Conservation (phyloP, 805 yeast genomes). For the Saccharomycopsis javanensis region DNA sequence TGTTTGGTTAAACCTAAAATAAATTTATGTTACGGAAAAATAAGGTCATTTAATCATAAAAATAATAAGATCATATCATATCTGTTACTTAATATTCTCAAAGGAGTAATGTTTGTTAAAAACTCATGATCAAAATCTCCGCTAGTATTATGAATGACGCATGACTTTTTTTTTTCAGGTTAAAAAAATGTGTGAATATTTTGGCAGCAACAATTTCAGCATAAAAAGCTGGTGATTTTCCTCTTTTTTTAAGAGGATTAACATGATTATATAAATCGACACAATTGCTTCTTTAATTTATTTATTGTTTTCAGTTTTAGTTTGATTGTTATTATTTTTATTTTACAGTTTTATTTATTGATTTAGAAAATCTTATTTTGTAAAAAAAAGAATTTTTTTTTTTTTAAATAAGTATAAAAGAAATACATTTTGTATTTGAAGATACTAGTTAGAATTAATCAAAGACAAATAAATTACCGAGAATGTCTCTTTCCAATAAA, state of each 20-base stretch:
- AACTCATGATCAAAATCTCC: background rate
- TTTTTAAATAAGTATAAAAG: too few relatives aligned
- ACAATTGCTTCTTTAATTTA: too few relatives aligned
- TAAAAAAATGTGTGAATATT: background rate
- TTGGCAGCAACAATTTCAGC: background rate
- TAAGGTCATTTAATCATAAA: too few relatives aligned
- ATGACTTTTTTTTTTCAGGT: constrained; percentile 2
- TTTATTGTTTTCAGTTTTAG: background rate
- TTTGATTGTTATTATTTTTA: too few relatives aligned
- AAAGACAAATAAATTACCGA: too few relatives aligned
- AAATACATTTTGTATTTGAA: too few relatives aligned
- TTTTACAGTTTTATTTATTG: background rate
- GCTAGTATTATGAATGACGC: background rate
- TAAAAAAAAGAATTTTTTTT: too few relatives aligned
- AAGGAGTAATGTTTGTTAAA: background rate
- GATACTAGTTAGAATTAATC: too few relatives aligned
- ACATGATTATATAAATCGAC: background rate
- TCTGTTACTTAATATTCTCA: background rate
- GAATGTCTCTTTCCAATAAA: constrained; percentile 89
- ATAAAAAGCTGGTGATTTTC: background rate
- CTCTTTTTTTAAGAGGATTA: background rate
- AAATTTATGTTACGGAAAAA: too few relatives aligned
- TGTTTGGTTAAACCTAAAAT: too few relatives aligned
- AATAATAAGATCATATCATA: too few relatives aligned
- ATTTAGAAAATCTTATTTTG: too few relatives aligned